Base-by-base conservation (phyloP, 2,329 filamentous ascomycete species). In the Botryosphaeria agaves region DNA sequence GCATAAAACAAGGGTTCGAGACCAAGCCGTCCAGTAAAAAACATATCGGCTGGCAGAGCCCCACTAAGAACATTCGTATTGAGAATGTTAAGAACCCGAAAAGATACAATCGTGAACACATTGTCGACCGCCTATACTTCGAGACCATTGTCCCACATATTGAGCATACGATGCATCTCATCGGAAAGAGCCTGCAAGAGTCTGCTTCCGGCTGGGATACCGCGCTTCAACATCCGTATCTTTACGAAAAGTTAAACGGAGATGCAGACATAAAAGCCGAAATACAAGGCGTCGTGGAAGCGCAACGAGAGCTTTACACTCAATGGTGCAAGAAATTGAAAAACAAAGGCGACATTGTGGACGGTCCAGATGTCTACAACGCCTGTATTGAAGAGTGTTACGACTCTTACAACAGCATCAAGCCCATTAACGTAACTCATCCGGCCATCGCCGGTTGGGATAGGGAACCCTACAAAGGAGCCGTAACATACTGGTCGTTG, bases 81-180 rank as follows among this genome's bases (percentile, higher is more conserved):
- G n/a, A 23, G 20, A 8, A 8, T 23, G 20, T 8, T 23, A 14
- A 5, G 26, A 27, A 27, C 12, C 26, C 12, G 29, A 20, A 2
- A 44, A 41, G 29, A 12, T 18, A 17, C 18, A 46, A 49, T 1
- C 9, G 18, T 1, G 28, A 42, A 1, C 68, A 78, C 33, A 66
- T 80, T 3, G 58, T 77, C 4, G 76, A 83, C 42, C 59, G 62
- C 21, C 52, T 82, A 1, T 40, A 42, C 17, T 45, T 46, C 30
- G 16, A 43, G 1, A 29, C 43, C 3, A 32, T 51, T 5, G 30
- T 39, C 7, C 45, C 45, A 2, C 31, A 38, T 5, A 36, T 44
- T 5, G 18, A 37, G 12, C 32, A 36, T 4, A 34, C 40, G 4
- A n/a, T n/a, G n/a, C n/a, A n/a, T n/a, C 30, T 42, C 3, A 11